Base-by-base conservation (phyloP, 2,329 filamentous ascomycete genomes). In the Alternaria hordeiaustralica region DNA sequence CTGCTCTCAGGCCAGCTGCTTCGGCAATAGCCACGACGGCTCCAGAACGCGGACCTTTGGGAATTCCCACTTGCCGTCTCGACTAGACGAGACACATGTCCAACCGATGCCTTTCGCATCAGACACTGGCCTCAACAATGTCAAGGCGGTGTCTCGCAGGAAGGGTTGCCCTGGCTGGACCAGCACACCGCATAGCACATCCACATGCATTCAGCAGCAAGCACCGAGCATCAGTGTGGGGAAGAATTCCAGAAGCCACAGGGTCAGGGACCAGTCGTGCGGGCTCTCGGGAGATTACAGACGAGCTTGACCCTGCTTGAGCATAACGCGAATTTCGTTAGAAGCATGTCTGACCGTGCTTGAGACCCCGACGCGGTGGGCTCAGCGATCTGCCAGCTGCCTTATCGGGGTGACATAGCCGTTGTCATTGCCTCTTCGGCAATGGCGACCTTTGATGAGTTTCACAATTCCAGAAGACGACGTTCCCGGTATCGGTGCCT, bases 251-350 rank as follows among this genome's bases (percentile, higher is more conserved):
- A 71, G 67, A 71, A 74, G 66, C 55, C 63, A 46, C 62, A 69
- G 71, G 67, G 74, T 70, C 74, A 69, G 73, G 73, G 69, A 73
- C 75, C 75, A 76, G 68, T 71, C 57, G 65, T 68, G 69, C 67
- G 70, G 49, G 69, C 71, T 71, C 65, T 70, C 73, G 72, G 71
- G 72, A 74, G 66, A 76, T 68, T 68, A 65, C 66, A 64, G 60
- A 70, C 68, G 68, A 61, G 63, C 69, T 55, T 67, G 65, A 56
- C 66, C 67, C 63, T 74, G 70, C 67, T 61, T 60, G 55, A 70
- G 75, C 76, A 77, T 74, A 67, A 76, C 72, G 63, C 58, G 67
- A 74, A 74, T 76, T 69, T 74, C 70, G 67, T 74, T 68, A 69
- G 65, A 66, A 69, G 49, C 61, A 60, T 46, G 66, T 63, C 61